phyloP scores from a whole-genome alignment of 2,329 filamentous ascomycete genomes.

The Ceratocystis ficicola region DNA sequence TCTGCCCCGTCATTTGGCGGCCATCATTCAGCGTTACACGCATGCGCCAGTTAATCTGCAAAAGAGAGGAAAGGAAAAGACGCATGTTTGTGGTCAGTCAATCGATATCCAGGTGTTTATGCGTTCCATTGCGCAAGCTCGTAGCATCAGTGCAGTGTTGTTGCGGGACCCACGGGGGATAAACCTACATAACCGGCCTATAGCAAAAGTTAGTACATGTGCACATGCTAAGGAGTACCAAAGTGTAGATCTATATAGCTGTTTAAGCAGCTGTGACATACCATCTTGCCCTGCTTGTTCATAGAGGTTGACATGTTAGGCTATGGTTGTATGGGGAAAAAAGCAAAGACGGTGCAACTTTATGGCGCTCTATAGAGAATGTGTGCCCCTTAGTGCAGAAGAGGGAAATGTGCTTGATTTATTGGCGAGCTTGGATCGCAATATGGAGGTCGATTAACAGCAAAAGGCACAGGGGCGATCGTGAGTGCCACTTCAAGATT shows the following conservation, averaged over 20 bases:
- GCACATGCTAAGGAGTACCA: neutral
- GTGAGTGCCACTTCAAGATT: slow-evolving; percentile 21
- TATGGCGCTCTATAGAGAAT: neutral
- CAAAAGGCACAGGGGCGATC: slow-evolving; percentile 16
- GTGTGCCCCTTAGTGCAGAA: neutral
- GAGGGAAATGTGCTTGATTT: neutral
- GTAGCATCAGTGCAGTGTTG: neutral
- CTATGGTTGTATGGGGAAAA: neutral
- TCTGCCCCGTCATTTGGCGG: slow-evolving; percentile 91
- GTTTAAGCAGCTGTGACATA: slow-evolving; percentile 40
- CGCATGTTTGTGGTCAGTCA: slow-evolving; percentile 4
- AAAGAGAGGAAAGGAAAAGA: slow-evolving; percentile 6
- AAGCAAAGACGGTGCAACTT: neutral
- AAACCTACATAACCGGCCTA: slow-evolving; percentile 60
- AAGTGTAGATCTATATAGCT: slow-evolving; percentile 12
- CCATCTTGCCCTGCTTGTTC: slow-evolving; percentile 99
- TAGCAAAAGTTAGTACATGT: slow-evolving; percentile 16
- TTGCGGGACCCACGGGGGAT: slow-evolving; percentile 19
- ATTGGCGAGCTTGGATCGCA: neutral
- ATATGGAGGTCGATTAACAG: slow-evolving; percentile 1
- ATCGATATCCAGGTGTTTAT: neutral
- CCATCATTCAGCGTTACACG: slow-evolving; percentile 89
- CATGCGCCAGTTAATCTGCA: slow-evolving; percentile 98
- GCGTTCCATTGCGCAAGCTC: neutral
- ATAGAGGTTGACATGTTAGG: slow-evolving; percentile 39